Conservation (phyloP, 1,139 yeast species). For the Taphrina sp. region DNA sequence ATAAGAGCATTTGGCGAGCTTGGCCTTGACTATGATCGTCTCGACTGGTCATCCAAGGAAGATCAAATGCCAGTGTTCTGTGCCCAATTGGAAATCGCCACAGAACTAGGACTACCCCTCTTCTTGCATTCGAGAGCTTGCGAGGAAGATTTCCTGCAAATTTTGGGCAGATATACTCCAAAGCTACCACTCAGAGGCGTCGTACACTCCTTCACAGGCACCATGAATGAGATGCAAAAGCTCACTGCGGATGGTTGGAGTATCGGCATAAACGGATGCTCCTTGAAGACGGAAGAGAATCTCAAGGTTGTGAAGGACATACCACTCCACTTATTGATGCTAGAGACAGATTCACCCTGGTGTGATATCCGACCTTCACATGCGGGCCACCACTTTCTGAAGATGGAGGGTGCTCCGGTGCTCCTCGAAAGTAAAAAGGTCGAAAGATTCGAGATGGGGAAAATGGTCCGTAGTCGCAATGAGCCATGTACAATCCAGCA, state of each 20-base stretch:
- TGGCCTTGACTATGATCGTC: slow-evolving; percentile 77
- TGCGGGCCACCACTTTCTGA: slow-evolving; percentile 61
- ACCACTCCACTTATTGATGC: slow-evolving; percentile 67
- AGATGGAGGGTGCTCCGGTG: slow-evolving; percentile 51
- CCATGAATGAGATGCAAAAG: slow-evolving; percentile 56
- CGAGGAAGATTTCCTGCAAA: slow-evolving; percentile 70
- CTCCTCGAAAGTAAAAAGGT: slow-evolving; percentile 55
- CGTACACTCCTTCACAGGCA: slow-evolving; percentile 92
- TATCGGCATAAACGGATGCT: slow-evolving; percentile 89
- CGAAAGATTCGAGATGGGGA: slow-evolving; percentile 52
- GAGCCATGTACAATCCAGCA: slow-evolving; percentile 85
- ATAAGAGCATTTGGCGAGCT: slow-evolving; percentile 40
- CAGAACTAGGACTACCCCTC: slow-evolving; percentile 61
- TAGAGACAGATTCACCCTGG: slow-evolving; percentile 91
- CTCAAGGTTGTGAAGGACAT: slow-evolving; percentile 61
- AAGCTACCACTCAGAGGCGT: slow-evolving; percentile 56
- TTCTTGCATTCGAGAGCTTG: slow-evolving; percentile 89
- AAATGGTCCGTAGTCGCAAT: slow-evolving; percentile 77
- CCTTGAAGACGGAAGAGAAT: slow-evolving; percentile 74
- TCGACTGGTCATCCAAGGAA: slow-evolving; percentile 67
- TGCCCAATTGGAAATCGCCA: slow-evolving; percentile 66
- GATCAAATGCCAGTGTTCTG: slow-evolving; percentile 68
- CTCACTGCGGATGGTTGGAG: slow-evolving; percentile 61
- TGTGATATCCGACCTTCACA: slow-evolving; percentile 87
- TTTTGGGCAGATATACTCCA: slow-evolving; percentile 57